Evolutionary conservation across 2,329 filamentous ascomycete genomes (phyloP), one percentile per base, ranked within the genome.

Genomic region (Colletotrichum lini): DNA sequence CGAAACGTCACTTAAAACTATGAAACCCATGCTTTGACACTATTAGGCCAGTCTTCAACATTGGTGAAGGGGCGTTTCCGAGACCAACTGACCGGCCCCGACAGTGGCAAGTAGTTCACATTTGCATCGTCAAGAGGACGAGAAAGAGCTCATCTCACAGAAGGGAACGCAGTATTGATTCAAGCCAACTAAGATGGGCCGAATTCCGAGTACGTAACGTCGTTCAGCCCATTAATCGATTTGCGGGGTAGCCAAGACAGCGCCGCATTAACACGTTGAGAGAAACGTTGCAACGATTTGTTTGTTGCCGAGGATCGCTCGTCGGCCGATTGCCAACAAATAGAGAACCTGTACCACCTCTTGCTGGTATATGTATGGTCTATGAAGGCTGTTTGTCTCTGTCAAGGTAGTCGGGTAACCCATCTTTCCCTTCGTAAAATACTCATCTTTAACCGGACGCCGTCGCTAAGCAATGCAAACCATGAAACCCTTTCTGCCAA

Each of bases 381-480:
- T 62, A 47, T 59, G 58, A 50, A 63, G 59, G 58, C 52, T 38
- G 50, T 42, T 63, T 56, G 38, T 42, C 45, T 62, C 45, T 52
- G 30, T 42, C 38, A 45, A 18, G 49, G 49, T 44, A 56, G n/a
- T 15, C 38, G 9, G 45, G 45, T 57, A 57, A 57, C 12, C 35
- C 47, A 18, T 58, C 21, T 12, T 64, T 45, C 42, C 47, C 54
- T 50, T 67, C 42, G 40, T 63, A 53, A 65, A 73, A 74, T 44
- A 72, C 45, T 53, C 65, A 64, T 54, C 44, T 35, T 44, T 49
- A 70, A 70, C 69, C 69, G 53, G 53, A 72, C 75, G 74, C 75
- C 75, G 69, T 75, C 75, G 74, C 75, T 76, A 67, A 76, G 72
- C 72, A 67, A 74, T 70, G 61, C 69, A 72, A 72, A 65, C 23